Evolutionary conservation across 441 rosid species (phyloP).

Genomic region (Jatropha podagrica): DNA sequence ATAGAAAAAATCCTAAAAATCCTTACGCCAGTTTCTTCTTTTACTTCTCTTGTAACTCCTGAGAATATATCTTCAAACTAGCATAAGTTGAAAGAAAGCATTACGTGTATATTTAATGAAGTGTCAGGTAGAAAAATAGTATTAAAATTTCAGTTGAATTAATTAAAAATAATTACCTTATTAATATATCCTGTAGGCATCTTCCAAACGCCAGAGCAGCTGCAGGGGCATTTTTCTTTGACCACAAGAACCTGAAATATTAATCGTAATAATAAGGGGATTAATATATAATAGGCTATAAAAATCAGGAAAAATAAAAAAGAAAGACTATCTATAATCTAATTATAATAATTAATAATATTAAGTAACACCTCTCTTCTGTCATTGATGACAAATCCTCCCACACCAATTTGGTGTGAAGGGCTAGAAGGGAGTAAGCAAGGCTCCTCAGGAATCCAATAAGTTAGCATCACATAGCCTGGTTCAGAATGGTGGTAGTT

Average conservation of each 20-base stretch:
- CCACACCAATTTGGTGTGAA: slow-evolving; percentile 46
- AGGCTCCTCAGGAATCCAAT: slow-evolving; percentile 44
- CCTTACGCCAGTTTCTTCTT: slow-evolving; percentile 56
- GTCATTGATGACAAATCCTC: slow-evolving; percentile 44
- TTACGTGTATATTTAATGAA: too few relatives aligned
- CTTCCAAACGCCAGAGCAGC: slow-evolving; percentile 48
- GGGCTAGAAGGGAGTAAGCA: slow-evolving; percentile 44
- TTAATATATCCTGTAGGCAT: slow-evolving; percentile 48
- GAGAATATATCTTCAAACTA: slow-evolving; percentile 50
- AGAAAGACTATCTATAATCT: too few relatives aligned
- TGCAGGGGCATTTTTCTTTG: slow-evolving; percentile 44
- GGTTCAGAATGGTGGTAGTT: slow-evolving; percentile 47
- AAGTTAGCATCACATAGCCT: slow-evolving; percentile 41
- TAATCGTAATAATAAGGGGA: too few relatives aligned
- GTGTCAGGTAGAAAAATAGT: too few relatives aligned
- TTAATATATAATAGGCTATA: too few relatives aligned
- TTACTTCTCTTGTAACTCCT: slow-evolving; percentile 50
- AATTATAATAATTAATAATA: background rate
- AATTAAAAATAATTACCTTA: slow-evolving; percentile 29
- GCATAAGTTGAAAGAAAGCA: background rate
- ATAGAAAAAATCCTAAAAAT: background rate
- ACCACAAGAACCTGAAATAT: slow-evolving; percentile 42
- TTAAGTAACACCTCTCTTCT: slow-evolving; percentile 33
- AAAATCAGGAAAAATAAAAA: background rate
- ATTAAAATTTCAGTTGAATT: background rate